A percentile compares a stretch with the other conserved stretches of the same genome.
These are phyloP conservation scores for Capillidium rhysosporum DNA, from an alignment of 371 early-diverging fungal species.

Conservation along the genomic window DNA sequence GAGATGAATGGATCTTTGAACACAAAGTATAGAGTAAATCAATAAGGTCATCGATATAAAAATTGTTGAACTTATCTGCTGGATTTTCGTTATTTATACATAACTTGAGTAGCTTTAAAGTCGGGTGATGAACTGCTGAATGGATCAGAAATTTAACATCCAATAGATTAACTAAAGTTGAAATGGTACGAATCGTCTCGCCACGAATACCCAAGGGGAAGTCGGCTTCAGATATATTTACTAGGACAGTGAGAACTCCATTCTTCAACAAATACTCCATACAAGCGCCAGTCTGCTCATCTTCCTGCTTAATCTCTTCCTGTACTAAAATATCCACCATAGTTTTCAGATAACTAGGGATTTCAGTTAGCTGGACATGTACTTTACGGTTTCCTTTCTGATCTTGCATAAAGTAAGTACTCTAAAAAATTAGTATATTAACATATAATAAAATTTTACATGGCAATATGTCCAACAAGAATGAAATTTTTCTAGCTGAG, in stretches of 20 bases:
- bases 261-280: constrained; percentile 82
- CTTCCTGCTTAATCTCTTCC: constrained; percentile 56
- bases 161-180: constrained; percentile 63
- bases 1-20: constrained; percentile 76
- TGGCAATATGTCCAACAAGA: constrained; percentile 51
- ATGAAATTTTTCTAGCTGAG: constrained; percentile 50
- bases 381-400: constrained; percentile 26
- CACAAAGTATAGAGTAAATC: constrained; percentile 77
- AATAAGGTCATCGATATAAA: constrained; percentile 64
- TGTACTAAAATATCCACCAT: constrained; percentile 82
- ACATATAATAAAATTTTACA: constrained; percentile 16
- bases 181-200: constrained; percentile 57
- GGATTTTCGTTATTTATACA: constrained; percentile 32
- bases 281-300: constrained; percentile 59
- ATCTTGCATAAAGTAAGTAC: constrained; percentile 34
- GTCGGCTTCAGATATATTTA: constrained; percentile 57
- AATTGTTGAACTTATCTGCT: constrained; percentile 1
- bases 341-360: constrained; percentile 45
- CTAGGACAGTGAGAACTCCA: constrained; percentile 54
- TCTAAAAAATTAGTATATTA: constrained; percentile 5
- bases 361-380: constrained; percentile 54
- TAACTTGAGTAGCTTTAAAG: constrained; percentile 46
- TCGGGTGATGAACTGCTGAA: constrained; percentile 73
- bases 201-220: constrained; percentile 70
- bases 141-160: constrained; percentile 79